phyloP scores from a whole-genome alignment of 2,329 filamentous ascomycete genomes.

The Colletotrichum sp. region DNA sequence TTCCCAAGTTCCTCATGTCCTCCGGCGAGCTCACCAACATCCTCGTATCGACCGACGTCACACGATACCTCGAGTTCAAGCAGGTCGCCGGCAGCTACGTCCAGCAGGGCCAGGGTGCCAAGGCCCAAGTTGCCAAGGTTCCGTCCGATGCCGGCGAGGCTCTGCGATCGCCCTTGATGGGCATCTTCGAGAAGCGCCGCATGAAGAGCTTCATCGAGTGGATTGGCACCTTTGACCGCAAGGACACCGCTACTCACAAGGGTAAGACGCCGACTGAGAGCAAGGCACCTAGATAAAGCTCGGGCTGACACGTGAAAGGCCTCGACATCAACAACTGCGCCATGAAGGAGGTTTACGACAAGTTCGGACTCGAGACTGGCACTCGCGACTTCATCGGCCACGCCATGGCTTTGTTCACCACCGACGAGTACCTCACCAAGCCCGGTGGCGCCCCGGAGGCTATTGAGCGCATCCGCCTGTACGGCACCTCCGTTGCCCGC shows the following conservation, averaged over 20 bases:
- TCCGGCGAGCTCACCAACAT: conserved; percentile 99
- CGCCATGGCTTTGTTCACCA: conserved; percentile 96
- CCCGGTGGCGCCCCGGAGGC: conserved; percentile 80
- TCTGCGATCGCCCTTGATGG: conserved; percentile 92
- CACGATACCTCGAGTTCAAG: conserved; percentile 89
- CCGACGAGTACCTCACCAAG: conserved; percentile 80
- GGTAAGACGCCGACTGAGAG: conserved; percentile 57
- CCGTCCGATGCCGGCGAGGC: conserved; percentile 92
- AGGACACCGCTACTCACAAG: conserved; percentile 87
- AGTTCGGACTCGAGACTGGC: conserved; percentile 87
- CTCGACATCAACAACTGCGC: conserved; percentile 79
- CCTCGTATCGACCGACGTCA: conserved; percentile 92
- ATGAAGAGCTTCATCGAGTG: conserved; percentile 97
- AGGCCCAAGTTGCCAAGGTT: conserved; percentile 95
- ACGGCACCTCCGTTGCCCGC: conserved; percentile 95
- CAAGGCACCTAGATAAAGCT: neutral
- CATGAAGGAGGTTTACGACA: conserved; percentile 99
- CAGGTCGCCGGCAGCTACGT: conserved; percentile 96
- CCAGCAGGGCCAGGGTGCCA: conserved; percentile 82
- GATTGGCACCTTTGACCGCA: conserved; percentile 84
- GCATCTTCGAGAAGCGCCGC: conserved; percentile 95
- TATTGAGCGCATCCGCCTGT: conserved; percentile 91
- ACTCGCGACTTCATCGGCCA: conserved; percentile 98
- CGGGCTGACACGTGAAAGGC: conserved; percentile 52
- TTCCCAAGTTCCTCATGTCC: conserved; percentile 98